Percentiles rank a stretch among this genome's conserved stretches.
phyloP scores from a whole-genome alignment of 169 alveolate genomes.

The Cryptosporidium viatorum region DNA sequence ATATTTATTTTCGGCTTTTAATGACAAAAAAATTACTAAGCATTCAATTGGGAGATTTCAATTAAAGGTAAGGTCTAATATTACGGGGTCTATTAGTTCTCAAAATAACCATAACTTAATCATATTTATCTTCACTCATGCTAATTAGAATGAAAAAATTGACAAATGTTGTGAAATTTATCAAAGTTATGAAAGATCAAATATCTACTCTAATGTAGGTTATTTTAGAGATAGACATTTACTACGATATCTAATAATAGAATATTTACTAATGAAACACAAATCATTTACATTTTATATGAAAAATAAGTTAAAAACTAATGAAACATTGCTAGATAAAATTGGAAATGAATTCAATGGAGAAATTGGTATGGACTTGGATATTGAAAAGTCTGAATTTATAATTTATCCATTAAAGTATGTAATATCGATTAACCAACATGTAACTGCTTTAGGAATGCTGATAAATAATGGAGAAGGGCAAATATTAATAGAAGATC shows the following conservation, averaged over 20 bases:
- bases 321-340: background rate
- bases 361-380: background rate
- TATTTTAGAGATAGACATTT: constrained; percentile 24
- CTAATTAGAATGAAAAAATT: background rate
- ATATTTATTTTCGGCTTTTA: background rate
- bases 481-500: constrained; percentile 44
- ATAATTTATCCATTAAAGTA: constrained; percentile 6
- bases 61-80: background rate
- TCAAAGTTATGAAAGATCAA: background rate
- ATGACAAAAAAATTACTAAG: too few species aligned
- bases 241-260: constrained; percentile 13
- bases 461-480: constrained; percentile 24
- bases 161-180: background rate
- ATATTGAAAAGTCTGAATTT: constrained; percentile 18
- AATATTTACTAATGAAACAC: background rate
- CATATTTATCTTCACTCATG: background rate
- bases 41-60: too few species aligned
- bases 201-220: background rate
- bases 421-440: background rate
- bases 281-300: constrained; percentile 17
- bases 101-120: background rate
- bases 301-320: background rate
- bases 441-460: constrained; percentile 49
- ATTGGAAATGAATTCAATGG: background rate
- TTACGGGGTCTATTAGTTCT: background rate